phyloP scores from a whole-genome alignment of 345 rosid species.

The Punica granatum region DNA sequence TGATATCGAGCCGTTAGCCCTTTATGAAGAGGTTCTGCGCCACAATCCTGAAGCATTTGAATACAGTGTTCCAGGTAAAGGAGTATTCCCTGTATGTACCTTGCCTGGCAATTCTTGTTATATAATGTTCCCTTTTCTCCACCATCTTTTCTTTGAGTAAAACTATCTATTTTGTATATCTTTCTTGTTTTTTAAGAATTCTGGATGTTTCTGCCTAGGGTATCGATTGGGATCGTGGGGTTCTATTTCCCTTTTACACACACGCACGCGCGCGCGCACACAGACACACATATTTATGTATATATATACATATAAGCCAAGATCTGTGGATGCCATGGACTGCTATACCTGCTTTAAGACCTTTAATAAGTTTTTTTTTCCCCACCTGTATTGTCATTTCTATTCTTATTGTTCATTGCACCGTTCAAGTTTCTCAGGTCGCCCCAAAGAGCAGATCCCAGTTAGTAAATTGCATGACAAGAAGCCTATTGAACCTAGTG shows the following conservation, averaged over 20 bases:
- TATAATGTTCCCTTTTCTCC: neutral
- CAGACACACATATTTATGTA: too few relatives aligned
- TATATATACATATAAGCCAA: neutral
- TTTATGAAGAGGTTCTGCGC: constrained; percentile 58
- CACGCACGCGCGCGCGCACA: too few relatives aligned
- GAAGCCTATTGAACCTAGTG: constrained; percentile 38
- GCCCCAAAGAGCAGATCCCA: constrained; percentile 37
- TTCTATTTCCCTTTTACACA: neutral
- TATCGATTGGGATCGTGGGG: neutral
- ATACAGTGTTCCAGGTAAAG: constrained; percentile 75
- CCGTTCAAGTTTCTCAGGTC: constrained; percentile 70
- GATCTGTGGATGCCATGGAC: neutral
- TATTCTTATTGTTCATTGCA: constrained; percentile 52
- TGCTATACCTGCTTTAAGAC: neutral
- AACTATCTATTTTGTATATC: neutral
- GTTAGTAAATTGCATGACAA: constrained; percentile 34
- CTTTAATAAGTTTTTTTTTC: neutral
- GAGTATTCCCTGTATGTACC: constrained; percentile 27
- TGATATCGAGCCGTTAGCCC: constrained; percentile 41
- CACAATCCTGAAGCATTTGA: constrained; percentile 72
- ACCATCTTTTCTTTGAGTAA: neutral
- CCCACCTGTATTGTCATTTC: constrained; percentile 17
- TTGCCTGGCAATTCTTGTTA: constrained; percentile 5
- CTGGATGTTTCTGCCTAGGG: neutral
- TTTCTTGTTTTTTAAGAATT: neutral